Base-by-base conservation (phyloP, 1,284 basidiomycete genomes). In the Chalciporus piperatoides region DNA sequence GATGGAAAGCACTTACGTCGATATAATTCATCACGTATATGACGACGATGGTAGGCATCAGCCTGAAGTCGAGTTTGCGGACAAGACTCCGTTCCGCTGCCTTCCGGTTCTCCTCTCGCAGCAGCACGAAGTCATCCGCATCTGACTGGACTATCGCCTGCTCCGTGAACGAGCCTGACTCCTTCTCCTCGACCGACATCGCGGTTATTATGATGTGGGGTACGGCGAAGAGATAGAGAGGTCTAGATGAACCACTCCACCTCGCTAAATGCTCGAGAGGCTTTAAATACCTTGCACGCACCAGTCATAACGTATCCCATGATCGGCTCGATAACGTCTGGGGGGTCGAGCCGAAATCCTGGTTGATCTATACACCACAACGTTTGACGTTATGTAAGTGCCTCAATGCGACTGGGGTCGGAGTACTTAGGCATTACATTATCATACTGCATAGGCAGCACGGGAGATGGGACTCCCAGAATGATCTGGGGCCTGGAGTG, bases 11-110 rank as follows among this genome's bases (percentile, higher is more conserved):
- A 67, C 76, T 48, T 51, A 84, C 82, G 58, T 84, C 81, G 44
- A 85, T 83, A 56, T 82, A 84, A 57, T 86, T 86, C 79, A 85
- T 78, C 49, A 86, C 72, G 57, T 74, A 84, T 48, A 86, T 81
- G 27, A 82, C 38, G 40, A 80, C 73, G 47, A 86, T 78, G 0
- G 78, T 81, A 0, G 82, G 81, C 52, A 86, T 60, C 1, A 86
- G 64, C 36, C 84, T 70, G 48, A 67, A 65, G 56, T 86, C 84
- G 37, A 86, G 70, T 57, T 75, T 80, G 35, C 79, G 71, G n/a
- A 80, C 67, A 1, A 81, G 68, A 46, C 57, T 68, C 32, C 68
- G 68, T 54, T 77, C 77, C 10, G 66, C 71, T 4, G 25, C 44
- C 12, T 21, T 25, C 21, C 58, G 48, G 37, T 49, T 45, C 0